Percentiles rank a stretch among this genome's conserved stretches.
Conservation (phyloP, 2,329 filamentous ascomycete genomes). For the Cytospora schulzeri region DNA sequence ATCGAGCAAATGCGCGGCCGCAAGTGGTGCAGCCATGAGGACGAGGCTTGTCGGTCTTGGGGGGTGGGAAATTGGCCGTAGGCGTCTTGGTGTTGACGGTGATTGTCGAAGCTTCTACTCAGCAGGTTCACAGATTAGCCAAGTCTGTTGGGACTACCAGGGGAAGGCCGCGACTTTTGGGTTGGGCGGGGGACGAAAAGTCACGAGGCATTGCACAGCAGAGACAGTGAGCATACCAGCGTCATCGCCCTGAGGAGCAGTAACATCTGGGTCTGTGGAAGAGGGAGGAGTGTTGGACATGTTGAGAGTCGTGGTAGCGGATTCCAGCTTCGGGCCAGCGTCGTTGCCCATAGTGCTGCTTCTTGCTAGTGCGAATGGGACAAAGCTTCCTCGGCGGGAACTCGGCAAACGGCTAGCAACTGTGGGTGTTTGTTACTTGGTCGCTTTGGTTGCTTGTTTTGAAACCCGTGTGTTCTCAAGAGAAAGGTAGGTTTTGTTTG, state of each 20-base stretch:
- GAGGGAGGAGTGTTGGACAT: conserved; percentile 24
- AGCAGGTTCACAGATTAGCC: conserved; percentile 17
- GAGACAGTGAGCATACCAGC: conserved; percentile 27
- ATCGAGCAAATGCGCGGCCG: conserved; percentile 84
- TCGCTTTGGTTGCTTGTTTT: background rate
- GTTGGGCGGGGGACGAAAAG: background rate
- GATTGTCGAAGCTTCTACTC: conserved; percentile 49
- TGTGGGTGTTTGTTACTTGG: background rate
- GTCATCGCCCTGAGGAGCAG: conserved; percentile 25
- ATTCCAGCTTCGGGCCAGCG: conserved; percentile 26
- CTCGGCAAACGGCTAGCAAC: conserved; percentile 1
- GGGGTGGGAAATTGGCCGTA: conserved; percentile 65
- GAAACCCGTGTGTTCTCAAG: background rate
- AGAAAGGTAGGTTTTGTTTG: background rate
- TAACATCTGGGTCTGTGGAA: conserved; percentile 19
- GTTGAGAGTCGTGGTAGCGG: conserved; percentile 15
- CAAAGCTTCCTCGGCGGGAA: background rate
- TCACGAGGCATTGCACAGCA: conserved; percentile 4
- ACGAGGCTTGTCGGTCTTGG: conserved; percentile 96
- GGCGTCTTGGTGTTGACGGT: conserved; percentile 51
- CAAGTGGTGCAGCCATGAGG: conserved; percentile 94
- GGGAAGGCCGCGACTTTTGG: background rate
- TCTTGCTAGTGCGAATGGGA: background rate
- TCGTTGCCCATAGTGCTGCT: conserved; percentile 26
- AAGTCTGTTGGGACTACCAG: background rate